These are phyloP conservation scores for Volvox reticuliferus DNA, from an alignment of 139 green algal species.

Conservation along the genomic window DNA sequence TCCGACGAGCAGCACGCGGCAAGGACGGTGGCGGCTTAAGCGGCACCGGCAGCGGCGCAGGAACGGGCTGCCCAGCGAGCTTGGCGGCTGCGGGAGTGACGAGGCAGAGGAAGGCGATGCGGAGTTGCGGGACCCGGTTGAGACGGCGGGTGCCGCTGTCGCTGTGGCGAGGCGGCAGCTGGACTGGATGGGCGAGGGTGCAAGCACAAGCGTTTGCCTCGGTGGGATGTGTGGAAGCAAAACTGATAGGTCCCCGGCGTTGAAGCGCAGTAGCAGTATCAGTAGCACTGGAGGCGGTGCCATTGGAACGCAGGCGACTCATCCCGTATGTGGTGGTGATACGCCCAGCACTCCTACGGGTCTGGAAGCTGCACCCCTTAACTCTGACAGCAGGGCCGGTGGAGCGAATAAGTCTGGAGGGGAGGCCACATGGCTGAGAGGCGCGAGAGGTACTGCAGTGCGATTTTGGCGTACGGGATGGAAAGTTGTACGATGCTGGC, in stretches of 20 bases:
- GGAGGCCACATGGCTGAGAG: too few species aligned
- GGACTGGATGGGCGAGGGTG: not conserved
- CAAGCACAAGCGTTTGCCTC: not conserved
- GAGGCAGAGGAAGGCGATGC: too few species aligned
- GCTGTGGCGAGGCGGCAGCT: not conserved
- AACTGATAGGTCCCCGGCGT: not conserved
- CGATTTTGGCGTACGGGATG: not conserved
- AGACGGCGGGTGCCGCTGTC: not conserved
- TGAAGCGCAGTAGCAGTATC: conserved; percentile 9
- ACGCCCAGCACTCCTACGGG: too few species aligned
- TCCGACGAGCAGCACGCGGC: too few species aligned
- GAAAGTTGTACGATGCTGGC: not conserved
- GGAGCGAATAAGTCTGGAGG: too few species aligned
- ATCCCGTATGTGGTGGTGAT: too few species aligned
- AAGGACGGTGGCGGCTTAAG: not conserved
- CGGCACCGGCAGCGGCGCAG: not conserved
- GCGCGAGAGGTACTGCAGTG: not conserved
- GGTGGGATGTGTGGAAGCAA: not conserved
- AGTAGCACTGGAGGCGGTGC: not conserved
- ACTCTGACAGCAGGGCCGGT: too few species aligned
- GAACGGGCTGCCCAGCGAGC: too few species aligned
- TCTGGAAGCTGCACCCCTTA: too few species aligned
- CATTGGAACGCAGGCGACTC: not conserved
- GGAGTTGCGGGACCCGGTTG: not conserved
- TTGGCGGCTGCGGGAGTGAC: not conserved